These are phyloP conservation scores for Pleomassaria siparia DNA, from an alignment of 2,329 filamentous ascomycete genomes.

Conservation along the genomic window DNA sequence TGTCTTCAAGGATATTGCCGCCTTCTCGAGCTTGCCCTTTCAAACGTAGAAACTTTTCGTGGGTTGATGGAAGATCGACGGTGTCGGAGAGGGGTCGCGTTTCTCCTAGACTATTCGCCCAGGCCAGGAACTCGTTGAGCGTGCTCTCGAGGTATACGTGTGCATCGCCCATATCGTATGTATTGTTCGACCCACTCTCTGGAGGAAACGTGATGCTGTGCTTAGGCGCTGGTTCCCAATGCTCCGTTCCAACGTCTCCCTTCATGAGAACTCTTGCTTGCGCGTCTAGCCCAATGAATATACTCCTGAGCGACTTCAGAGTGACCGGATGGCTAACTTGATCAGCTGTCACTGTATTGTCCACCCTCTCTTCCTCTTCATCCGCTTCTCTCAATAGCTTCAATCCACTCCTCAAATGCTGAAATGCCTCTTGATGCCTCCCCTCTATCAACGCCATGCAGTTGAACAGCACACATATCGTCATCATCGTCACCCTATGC, in stretches of 20 bases:
- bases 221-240: slow-evolving; percentile 27
- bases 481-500: slow-evolving; percentile 34
- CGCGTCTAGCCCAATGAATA: slow-evolving; percentile 34
- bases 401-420: slow-evolving; percentile 34
- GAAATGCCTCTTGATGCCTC: slow-evolving; percentile 27
- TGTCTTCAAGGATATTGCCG: slow-evolving; percentile 9
- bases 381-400: slow-evolving; percentile 33
- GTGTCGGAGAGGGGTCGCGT: neutral
- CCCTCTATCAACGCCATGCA: slow-evolving; percentile 36
- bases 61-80: neutral
- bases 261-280: slow-evolving; percentile 29
- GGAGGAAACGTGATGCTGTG: slow-evolving; percentile 5
- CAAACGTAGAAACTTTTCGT: neutral
- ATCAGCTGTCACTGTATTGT: neutral
- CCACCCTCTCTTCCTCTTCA: neutral
- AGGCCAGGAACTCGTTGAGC: slow-evolving; percentile 25
- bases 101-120: slow-evolving; percentile 19
- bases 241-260: slow-evolving; percentile 9
- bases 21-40: slow-evolving; percentile 5
- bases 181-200: too few relatives aligned
- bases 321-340: slow-evolving; percentile 23
- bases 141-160: slow-evolving; percentile 22
- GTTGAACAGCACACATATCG: slow-evolving; percentile 32
- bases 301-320: slow-evolving; percentile 27
- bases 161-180: slow-evolving; percentile 5